Conservation (phyloP, 2,329 filamentous ascomycete species). For the Diaporthe australafricana region DNA sequence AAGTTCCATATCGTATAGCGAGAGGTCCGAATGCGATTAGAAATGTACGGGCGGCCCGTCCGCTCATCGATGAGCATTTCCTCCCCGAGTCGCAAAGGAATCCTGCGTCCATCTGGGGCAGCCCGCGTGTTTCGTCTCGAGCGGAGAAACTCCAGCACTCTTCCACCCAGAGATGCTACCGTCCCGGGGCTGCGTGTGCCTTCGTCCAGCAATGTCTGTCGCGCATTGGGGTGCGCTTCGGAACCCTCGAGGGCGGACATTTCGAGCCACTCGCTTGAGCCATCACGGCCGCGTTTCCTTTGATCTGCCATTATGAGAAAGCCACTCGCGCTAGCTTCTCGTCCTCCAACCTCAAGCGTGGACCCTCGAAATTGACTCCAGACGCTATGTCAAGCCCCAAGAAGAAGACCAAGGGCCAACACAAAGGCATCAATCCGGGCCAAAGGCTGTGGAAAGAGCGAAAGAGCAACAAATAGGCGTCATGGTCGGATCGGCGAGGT, state of each 20-base stretch:
- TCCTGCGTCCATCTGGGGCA: conserved; percentile 44
- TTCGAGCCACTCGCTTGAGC: conserved; percentile 24
- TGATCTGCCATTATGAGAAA: neutral
- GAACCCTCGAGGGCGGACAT: conserved; percentile 11
- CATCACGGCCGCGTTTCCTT: neutral
- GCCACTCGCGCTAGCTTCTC: neutral
- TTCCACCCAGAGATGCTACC: neutral
- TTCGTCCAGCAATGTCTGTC: conserved; percentile 1
- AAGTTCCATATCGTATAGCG: conserved; percentile 89
- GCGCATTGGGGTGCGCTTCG: neutral
- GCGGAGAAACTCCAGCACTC: conserved; percentile 16
- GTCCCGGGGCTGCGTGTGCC: neutral
- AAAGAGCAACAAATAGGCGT: neutral
- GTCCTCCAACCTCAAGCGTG: neutral
- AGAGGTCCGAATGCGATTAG: conserved; percentile 80
- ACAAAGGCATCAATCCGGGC: neutral
- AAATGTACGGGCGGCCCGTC: conserved; percentile 62
- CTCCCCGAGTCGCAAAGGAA: conserved; percentile 39
- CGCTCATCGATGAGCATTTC: conserved; percentile 57
- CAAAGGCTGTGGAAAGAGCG: neutral
- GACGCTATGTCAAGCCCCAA: neutral
- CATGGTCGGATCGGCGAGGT: neutral
- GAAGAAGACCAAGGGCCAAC: neutral
- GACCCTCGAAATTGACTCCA: neutral
- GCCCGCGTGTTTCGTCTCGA: conserved; percentile 39